Base-by-base conservation (phyloP, 306 rosid genomes). In the Cicer pinnatifidum region DNA sequence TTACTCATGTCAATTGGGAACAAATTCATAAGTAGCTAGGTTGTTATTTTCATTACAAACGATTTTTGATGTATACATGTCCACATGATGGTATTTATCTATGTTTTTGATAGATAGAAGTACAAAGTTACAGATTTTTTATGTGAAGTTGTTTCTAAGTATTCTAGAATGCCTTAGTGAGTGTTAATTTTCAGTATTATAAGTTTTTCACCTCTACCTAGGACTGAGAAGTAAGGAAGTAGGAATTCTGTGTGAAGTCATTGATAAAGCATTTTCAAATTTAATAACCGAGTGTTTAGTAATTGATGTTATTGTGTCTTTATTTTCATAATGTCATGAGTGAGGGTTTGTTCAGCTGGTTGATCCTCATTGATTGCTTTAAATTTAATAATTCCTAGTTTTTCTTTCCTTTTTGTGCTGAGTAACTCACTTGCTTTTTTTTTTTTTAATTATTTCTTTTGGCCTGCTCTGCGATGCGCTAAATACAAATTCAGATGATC, bases 401-500 rank as follows among this genome's bases (percentile, higher is more conserved):
- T 62, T 44, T 75, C 81, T 3, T 50, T 67, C 54, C 3, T 15
- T 58, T 12, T 61, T 77, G 70, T 79, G 11, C 64, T 69, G 67
- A 52, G 11, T 73, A 16, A 79, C 88, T 85, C 54, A 88, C 76
- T 11, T n/a, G 68, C 48, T 38, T 56, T 46, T 68, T 80, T 41
- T 41, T 23, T 59, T 73, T 64, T n/a, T n/a, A n/a, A 38, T 67
- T 69, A 33, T 20, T 65, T 54, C 79, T 59, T 69, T 46, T 57
- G 91, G 78, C 78, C 59, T 58, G 54, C 5, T 78, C 71, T 38
- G 71, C 75, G 73, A 81, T 33, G 67, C 68, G 50, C 80, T 70
- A 77, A 80, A 79, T 75, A 59, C 83, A 76, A 78, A 76, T 85
- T 75, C 97, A 95, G 99, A 95, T 82, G 99, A 95, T 84, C 92